Evolutionary conservation across 2,329 filamentous ascomycete genomes (phyloP), one percentile per base, ranked within the genome.

Genomic region (Fusarium buharicum): DNA sequence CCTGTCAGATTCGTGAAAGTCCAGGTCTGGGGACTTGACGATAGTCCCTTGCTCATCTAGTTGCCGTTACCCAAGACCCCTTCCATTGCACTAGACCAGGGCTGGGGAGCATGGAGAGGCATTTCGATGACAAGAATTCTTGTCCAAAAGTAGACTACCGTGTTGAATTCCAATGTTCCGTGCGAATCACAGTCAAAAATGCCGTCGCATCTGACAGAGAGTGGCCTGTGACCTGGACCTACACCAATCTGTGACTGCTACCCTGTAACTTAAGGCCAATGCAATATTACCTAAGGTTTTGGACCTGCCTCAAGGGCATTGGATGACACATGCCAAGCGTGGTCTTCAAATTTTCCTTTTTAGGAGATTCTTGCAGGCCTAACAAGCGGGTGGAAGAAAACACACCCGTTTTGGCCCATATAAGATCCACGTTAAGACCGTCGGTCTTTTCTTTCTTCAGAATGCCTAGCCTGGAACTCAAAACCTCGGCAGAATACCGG

Each of bases 131-230:
- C 51, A 33, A 34, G 18, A 27, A 31, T 45, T 40, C 44, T 11
- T 27, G 30, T 41, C 48, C 37, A 30, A 53, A 41, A 62, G 24
- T 10, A 46, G 45, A 53, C 48, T 39, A 58, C 38, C 30, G 28
- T 40, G 17, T 62, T 34, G 27, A 44, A 50, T 17, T 54, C 24
- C 36, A 30, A 14, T 10, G 36, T 62, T 59, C 38, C 52, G 38
- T 54, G 24, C 62, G 41, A 66, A 62, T 62, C 62, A 59, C 39
- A 48, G n/a, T 27, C 33, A 39, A 46, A 46, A 16, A 22, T n/a
- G 37, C 27, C 37, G 45, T 48, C 58, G 28, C 61, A 50, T 61
- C 51, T 64, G 31, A 47, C 60, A 59, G 44, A 44, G 36, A 40
- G 41, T 43, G 33, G 45, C 51, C 30, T 30, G 49, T 34, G 51